Conservation (phyloP, 2,329 filamentous ascomycete species). For the Orbilia quercus region DNA sequence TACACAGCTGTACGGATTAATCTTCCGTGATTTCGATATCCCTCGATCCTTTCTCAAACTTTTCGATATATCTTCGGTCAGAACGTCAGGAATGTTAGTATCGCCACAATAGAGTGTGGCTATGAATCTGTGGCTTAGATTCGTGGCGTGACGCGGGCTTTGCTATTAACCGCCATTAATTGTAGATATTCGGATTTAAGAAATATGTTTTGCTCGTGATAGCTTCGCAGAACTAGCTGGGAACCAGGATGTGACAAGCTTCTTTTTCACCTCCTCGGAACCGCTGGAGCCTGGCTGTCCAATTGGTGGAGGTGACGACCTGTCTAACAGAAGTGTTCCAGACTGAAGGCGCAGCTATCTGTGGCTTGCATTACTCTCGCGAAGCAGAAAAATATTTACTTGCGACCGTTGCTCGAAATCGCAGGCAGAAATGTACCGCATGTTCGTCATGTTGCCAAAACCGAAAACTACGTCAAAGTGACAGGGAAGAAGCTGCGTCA, state of each 20-base stretch:
- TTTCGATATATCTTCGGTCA: no score
- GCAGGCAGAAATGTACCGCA: slow-evolving; percentile 8
- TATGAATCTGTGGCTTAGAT: background rate
- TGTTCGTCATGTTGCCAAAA: slow-evolving; percentile 37
- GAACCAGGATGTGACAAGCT: background rate
- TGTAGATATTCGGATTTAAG: slow-evolving; percentile 9
- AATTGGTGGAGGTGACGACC: slow-evolving; percentile 33
- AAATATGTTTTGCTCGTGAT: slow-evolving; percentile 1
- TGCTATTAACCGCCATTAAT: background rate
- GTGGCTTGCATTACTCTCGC: slow-evolving; percentile 31
- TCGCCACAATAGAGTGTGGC: background rate
- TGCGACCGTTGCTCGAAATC: slow-evolving; percentile 6
- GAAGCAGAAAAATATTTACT: slow-evolving; percentile 17
- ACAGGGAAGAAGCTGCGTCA: slow-evolving; percentile 53
- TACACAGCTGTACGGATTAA: no score
- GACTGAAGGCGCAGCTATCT: slow-evolving; percentile 36
- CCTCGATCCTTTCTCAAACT: no score
- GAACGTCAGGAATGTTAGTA: no score
- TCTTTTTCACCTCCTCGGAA: background rate
- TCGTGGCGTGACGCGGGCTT: background rate
- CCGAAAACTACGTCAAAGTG: slow-evolving; percentile 46
- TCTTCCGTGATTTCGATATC: no score
- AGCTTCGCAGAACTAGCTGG: background rate
- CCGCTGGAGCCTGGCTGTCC: slow-evolving; percentile 5
- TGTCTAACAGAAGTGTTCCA: slow-evolving; percentile 18